Evolutionary conservation across 1,284 basidiomycete species (phyloP).

Genomic region (Cystobasidium pallidum): DNA sequence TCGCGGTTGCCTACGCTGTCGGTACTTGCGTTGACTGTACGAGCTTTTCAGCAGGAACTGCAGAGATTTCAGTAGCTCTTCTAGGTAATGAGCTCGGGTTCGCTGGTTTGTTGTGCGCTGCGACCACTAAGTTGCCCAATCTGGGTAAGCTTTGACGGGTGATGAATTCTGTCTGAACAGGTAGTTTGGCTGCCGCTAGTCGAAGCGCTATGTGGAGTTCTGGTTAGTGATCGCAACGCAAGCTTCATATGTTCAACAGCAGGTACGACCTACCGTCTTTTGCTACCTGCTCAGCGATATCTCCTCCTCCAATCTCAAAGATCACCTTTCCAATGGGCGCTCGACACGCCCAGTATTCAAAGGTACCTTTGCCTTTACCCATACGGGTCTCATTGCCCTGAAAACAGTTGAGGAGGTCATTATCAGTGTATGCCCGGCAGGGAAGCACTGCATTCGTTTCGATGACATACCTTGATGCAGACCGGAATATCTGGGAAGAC

Average conservation of each 20-base stretch:
- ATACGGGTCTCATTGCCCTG: slow-evolving; percentile 98
- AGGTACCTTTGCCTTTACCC: slow-evolving; percentile 98
- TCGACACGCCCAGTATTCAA: slow-evolving; percentile 96
- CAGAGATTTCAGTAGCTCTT: background rate
- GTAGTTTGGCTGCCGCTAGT: slow-evolving; percentile 86
- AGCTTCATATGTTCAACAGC: background rate
- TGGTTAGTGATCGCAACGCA: background rate
- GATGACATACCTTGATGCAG: slow-evolving; percentile 78
- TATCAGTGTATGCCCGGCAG: background rate
- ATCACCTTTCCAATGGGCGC: slow-evolving; percentile 90
- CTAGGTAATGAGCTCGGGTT: slow-evolving; percentile 27
- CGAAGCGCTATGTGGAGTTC: slow-evolving; percentile 69
- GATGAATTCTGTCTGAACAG: slow-evolving; percentile 88
- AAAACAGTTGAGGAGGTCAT: background rate
- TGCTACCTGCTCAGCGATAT: slow-evolving; percentile 89
- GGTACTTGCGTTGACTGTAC: slow-evolving; percentile 14
- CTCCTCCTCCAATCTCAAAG: slow-evolving; percentile 89
- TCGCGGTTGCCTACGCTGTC: too few relatives aligned
- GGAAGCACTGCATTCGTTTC: too few relatives aligned
- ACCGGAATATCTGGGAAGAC: slow-evolving; percentile 97
- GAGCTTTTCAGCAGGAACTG: background rate
- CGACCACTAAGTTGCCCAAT: slow-evolving; percentile 64
- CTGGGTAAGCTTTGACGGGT: slow-evolving; percentile 71
- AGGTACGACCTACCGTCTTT: slow-evolving; percentile 70
- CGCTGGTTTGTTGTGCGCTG: slow-evolving; percentile 23